Conservation (phyloP, 148 eudicot species). For the Heliosperma pusillum region DNA sequence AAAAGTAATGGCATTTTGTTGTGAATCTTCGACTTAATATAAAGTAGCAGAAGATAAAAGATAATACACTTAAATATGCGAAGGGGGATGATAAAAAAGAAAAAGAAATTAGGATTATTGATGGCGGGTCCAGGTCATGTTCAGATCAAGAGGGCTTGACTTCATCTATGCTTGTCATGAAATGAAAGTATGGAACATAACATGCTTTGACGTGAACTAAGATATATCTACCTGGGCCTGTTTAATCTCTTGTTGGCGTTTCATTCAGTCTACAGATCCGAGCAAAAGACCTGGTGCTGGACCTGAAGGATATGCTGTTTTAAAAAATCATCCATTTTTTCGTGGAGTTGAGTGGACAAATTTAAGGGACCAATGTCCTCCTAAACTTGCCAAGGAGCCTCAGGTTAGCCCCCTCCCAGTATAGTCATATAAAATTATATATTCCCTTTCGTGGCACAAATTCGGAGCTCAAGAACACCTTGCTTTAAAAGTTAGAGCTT, state of each 20-base stretch:
- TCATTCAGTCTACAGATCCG: conserved; percentile 75
- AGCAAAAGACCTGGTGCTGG: conserved; percentile 96
- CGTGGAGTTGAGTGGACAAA: conserved; percentile 72
- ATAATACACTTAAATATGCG: neutral
- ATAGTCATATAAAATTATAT: neutral
- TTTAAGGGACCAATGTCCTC: conserved; percentile 66
- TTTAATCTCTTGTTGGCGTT: conserved; percentile 6
- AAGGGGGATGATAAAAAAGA: neutral
- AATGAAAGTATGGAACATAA: neutral
- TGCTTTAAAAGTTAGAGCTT: neutral
- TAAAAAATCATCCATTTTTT: conserved; percentile 82
- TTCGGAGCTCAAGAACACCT: neutral
- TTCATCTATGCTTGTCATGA: neutral
- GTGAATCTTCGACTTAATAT: neutral
- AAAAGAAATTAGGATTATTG: neutral
- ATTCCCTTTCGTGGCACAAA: neutral
- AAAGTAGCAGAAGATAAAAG: neutral
- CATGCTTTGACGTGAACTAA: neutral
- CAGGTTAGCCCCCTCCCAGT: conserved; percentile 33
- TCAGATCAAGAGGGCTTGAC: neutral
- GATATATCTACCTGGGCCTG: neutral
- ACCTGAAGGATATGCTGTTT: conserved; percentile 70
- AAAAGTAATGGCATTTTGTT: neutral
- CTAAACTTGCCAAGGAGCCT: conserved; percentile 68
- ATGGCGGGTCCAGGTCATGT: neutral